These are phyloP conservation scores for Panicum virgatum DNA, from an alignment of 202 grass and related monocot species.

Conservation along the genomic window DNA sequence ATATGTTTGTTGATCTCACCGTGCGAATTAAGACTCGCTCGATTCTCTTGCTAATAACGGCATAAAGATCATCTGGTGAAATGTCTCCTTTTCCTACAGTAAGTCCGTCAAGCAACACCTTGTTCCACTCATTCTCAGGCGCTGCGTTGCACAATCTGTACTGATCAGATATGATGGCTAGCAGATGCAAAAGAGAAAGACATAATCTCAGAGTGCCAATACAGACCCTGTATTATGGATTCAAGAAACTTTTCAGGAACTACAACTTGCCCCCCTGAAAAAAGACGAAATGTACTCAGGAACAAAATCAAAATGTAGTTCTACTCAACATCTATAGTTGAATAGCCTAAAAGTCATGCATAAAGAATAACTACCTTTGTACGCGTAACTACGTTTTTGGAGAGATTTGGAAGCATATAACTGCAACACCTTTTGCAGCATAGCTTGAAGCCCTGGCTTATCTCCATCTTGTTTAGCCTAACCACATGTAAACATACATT, in stretches of 20 bases:
- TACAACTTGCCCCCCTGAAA: conserved; percentile 70
- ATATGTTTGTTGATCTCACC: conserved; percentile 51
- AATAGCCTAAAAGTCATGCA: conserved; percentile 7
- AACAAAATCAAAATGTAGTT: conserved; percentile 18
- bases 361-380: conserved; percentile 62
- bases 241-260: conserved; percentile 81
- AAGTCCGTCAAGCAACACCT: conserved; percentile 63
- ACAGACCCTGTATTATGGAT: conserved; percentile 72
- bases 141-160: conserved; percentile 44
- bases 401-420: conserved; percentile 83
- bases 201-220: neutral
- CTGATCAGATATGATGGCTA: neutral
- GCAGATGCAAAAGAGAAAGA: neutral
- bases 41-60: conserved; percentile 71
- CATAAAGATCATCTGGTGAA: conserved; percentile 69
- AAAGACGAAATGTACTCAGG: conserved; percentile 2
- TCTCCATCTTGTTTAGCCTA: conserved; percentile 86
- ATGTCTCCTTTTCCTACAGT: conserved; percentile 69
- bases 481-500: conserved; percentile 31
- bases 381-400: conserved; percentile 78
- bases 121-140: conserved; percentile 71
- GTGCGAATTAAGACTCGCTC: conserved; percentile 90
- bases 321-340: neutral
- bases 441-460: conserved; percentile 82
- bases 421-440: conserved; percentile 91